These are phyloP conservation scores for Miscanthus lutarioriparius DNA, from an alignment of 176 grass and related monocot genomes.

Conservation along the genomic window DNA sequence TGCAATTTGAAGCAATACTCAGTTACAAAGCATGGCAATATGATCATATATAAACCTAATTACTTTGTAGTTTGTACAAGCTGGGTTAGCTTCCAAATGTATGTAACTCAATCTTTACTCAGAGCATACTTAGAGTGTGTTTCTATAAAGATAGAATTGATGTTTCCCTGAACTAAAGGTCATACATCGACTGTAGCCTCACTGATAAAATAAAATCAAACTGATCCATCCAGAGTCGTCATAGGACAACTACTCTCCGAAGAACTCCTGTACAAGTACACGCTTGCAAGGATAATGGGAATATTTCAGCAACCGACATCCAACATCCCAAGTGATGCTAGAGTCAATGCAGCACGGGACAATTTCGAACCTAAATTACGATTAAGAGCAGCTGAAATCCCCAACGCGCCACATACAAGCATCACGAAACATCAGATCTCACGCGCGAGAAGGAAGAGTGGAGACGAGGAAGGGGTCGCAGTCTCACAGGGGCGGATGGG, in stretches of 20 bases:
- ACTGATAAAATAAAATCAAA: neutral
- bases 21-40: neutral
- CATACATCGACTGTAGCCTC: neutral
- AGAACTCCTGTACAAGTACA: neutral
- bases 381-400: neutral
- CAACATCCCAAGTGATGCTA: neutral
- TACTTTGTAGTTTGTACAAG: neutral
- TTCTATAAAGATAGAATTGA: neutral
- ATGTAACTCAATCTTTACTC: neutral
- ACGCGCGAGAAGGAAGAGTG: neutral
- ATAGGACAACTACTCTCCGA: neutral
- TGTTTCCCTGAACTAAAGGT: neutral
- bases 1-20: neutral
- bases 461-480: neutral
- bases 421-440: slow-evolving; percentile 3
- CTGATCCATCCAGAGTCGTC: neutral
- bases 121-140: neutral
- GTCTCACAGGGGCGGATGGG: slow-evolving; percentile 75
- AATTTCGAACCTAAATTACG: neutral
- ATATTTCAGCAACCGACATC: neutral
- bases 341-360: neutral
- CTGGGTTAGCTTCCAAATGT: neutral
- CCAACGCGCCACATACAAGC: neutral
- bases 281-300: neutral
- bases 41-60: neutral